A percentile compares a stretch with the other conserved stretches of the same genome.
These are phyloP conservation scores for Salvia splendens DNA, from an alignment of 257 asterid species.

Conservation along the genomic window DNA sequence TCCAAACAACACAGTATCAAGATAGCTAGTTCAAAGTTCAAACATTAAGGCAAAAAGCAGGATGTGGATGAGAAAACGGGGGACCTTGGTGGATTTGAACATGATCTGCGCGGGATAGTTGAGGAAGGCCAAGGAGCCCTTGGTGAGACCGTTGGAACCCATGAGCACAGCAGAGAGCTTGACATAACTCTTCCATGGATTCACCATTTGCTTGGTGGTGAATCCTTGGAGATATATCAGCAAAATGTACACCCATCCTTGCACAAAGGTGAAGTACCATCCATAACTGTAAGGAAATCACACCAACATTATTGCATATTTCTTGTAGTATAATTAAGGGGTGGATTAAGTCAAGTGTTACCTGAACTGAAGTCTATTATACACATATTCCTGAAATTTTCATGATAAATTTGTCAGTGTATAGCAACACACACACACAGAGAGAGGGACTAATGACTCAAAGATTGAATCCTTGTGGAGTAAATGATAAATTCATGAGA, in stretches of 20 bases:
- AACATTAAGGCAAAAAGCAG: neutral
- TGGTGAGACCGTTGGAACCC: constrained; percentile 94
- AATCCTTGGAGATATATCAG: constrained; percentile 82
- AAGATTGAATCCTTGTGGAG: neutral
- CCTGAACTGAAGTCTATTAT: constrained; percentile 96
- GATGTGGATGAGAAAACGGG: neutral
- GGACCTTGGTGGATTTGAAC: constrained; percentile 97
- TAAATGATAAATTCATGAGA: neutral
- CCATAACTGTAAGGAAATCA: constrained; percentile 62
- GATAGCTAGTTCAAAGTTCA: neutral
- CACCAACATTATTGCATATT: neutral
- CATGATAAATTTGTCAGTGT: constrained; percentile 14
- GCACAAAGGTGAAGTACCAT: constrained; percentile 95
- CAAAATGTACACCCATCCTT: constrained; percentile 84
- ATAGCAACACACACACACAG: neutral
- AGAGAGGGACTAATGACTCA: neutral
- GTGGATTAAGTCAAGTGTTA: constrained; percentile 27
- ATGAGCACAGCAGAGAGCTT: constrained; percentile 87
- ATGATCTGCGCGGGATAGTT: constrained; percentile 95
- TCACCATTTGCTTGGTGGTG: constrained; percentile 87
- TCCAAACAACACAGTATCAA: neutral
- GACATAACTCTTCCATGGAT: constrained; percentile 88
- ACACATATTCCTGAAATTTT: constrained; percentile 80
- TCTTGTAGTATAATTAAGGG: neutral
- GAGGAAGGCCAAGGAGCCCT: constrained; percentile 86